Conservation (phyloP, 2,329 filamentous ascomycete species). For the Monosporascus sp. region DNA sequence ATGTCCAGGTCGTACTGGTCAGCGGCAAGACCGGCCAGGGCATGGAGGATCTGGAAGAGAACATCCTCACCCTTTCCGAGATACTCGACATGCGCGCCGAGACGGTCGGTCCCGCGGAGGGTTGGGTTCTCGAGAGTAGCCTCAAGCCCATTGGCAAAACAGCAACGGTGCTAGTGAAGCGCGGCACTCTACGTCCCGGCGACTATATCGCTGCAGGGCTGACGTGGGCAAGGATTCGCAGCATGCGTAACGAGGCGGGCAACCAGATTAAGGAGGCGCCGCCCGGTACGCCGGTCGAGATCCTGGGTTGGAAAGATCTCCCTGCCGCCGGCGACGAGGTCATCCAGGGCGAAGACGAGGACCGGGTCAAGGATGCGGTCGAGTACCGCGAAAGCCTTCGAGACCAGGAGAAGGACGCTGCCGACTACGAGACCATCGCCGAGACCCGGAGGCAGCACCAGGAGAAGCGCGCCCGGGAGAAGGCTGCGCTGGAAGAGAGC, state of each 20-base stretch:
- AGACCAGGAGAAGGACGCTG: conserved; percentile 70
- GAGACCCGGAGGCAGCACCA: conserved; percentile 52
- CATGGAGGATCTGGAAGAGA: conserved; percentile 89
- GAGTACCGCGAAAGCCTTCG: conserved; percentile 68
- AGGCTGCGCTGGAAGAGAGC: conserved; percentile 34
- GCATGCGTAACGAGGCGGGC: conserved; percentile 80
- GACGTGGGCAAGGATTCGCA: conserved; percentile 82
- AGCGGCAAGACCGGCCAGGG: conserved; percentile 91
- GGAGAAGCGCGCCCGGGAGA: conserved; percentile 57
- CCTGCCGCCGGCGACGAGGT: conserved; percentile 84
- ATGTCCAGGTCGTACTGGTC: conserved; percentile 85
- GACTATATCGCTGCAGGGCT: conserved; percentile 83
- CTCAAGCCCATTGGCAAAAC: conserved; percentile 80
- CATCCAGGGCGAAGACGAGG: conserved; percentile 74
- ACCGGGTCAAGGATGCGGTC: conserved; percentile 71
- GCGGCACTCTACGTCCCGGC: conserved; percentile 76
- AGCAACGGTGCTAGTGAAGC: conserved; percentile 82
- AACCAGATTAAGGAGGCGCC: conserved; percentile 64
- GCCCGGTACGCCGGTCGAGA: conserved; percentile 85
- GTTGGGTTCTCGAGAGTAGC: conserved; percentile 89
- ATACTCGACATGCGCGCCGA: conserved; percentile 87
- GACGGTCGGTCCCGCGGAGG: conserved; percentile 70
- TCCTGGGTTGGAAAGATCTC: conserved; percentile 85
- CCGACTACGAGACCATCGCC: conserved; percentile 71
- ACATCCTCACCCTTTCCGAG: conserved; percentile 78